A percentile compares a stretch with the other conserved stretches of the same genome.
Evolutionary conservation across 768 basidiomycete species (phyloP).

Genomic region (Collybia sordida): DNA sequence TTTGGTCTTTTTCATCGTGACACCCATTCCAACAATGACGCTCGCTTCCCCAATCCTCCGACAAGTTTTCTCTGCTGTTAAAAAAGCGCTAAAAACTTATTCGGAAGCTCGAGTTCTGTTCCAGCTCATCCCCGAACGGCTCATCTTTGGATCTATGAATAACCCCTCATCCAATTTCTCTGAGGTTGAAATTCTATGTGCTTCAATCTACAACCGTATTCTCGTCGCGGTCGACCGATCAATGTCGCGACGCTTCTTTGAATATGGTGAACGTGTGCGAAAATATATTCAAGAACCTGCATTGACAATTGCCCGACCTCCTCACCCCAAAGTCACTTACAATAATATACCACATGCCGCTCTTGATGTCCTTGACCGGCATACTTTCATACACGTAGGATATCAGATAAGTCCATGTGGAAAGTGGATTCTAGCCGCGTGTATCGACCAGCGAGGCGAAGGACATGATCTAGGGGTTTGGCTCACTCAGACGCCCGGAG

Average conservation of each 20-base stretch:
- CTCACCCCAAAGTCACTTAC: slow-evolving; percentile 36
- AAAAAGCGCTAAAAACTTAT: slow-evolving; percentile 50
- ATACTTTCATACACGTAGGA: slow-evolving; percentile 71
- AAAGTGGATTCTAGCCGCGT: slow-evolving; percentile 77
- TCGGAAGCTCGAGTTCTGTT: slow-evolving; percentile 56
- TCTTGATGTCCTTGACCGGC: slow-evolving; percentile 43
- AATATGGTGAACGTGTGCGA: slow-evolving; percentile 36
- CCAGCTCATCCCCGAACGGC: slow-evolving; percentile 72
- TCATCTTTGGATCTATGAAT: slow-evolving; percentile 48
- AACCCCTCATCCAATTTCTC: slow-evolving; percentile 39
- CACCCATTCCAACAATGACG: slow-evolving; percentile 59
- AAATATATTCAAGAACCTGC: slow-evolving; percentile 64
- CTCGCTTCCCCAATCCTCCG: slow-evolving; percentile 68
- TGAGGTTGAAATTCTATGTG: slow-evolving; percentile 51
- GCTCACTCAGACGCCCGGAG: slow-evolving; percentile 48
- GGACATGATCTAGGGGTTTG: slow-evolving; percentile 68
- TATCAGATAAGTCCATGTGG: slow-evolving; percentile 66
- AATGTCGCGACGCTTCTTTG: slow-evolving; percentile 53
- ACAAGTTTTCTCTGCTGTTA: slow-evolving; percentile 63
- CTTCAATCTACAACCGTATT: slow-evolving; percentile 73
- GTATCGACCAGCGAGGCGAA: slow-evolving; percentile 79
- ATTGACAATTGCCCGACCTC: slow-evolving; percentile 57
- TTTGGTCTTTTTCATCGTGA: slow-evolving; percentile 68
- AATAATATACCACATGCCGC: slow-evolving; percentile 33
- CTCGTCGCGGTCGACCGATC: slow-evolving; percentile 57